These are phyloP conservation scores for Cicer arietinum DNA, from an alignment of 306 rosid genomes.

Conservation along the genomic window DNA sequence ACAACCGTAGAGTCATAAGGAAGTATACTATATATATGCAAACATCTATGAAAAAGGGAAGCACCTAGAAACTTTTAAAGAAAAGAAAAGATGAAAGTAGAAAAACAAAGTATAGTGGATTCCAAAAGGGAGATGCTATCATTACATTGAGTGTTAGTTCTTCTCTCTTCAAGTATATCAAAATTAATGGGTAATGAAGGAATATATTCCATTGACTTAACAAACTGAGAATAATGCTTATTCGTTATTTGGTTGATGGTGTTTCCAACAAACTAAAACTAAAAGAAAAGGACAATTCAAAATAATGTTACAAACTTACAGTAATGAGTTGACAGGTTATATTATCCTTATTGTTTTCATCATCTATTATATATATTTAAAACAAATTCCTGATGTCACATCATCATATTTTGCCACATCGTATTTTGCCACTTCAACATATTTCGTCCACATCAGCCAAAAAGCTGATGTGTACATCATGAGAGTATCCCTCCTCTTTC, in stretches of 20 bases:
- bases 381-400: too few relatives aligned
- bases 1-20: constrained; percentile 9
- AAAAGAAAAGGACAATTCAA: constrained; percentile 9
- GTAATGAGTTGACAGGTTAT: too few relatives aligned
- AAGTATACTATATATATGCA: constrained; percentile 10
- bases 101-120: constrained; percentile 42
- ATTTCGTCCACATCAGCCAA: too few relatives aligned
- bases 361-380: too few relatives aligned
- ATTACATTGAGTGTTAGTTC: constrained; percentile 34
- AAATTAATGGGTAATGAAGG: constrained; percentile 16
- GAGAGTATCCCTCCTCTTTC: too few relatives aligned
- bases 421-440: too few relatives aligned
- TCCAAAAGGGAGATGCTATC: constrained; percentile 46
- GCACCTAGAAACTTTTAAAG: constrained; percentile 2
- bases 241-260: constrained; percentile 1
- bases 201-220: constrained; percentile 44
- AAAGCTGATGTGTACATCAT: too few relatives aligned
- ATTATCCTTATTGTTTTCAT: too few relatives aligned
- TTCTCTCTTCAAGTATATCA: constrained; percentile 10
- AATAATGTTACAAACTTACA: background rate
- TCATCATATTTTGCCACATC: too few relatives aligned
- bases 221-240: constrained; percentile 17
- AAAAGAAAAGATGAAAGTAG: constrained; percentile 28
- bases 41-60: constrained; percentile 26
- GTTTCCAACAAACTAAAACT: constrained; percentile 20